Evolutionary conservation across 148 eudicot species (phyloP), one percentile per base, ranked within the genome.

Genomic region (Euryodendron excelsum): DNA sequence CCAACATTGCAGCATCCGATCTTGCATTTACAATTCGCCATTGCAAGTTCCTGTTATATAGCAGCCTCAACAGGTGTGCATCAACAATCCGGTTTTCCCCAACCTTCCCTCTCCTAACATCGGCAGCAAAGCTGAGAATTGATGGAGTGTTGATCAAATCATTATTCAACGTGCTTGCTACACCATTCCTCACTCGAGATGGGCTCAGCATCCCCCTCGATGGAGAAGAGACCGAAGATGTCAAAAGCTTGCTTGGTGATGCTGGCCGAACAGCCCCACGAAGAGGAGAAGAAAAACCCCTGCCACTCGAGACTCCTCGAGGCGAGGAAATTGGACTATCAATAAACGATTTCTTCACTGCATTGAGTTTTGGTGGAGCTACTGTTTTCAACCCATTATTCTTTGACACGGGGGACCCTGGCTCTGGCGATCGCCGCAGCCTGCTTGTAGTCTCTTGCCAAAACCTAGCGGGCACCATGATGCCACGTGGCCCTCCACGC

Each of bases 11-110:
- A 78, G 85, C 80, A 72, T 88, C 91, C 3, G 85, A 84, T 84
- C 86, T 89, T 12, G 94, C 96, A 87, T 92, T 94, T 23, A 83
- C 89, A 85, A 87, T 90, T 61, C 94, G 84, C 98, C 98, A 94
- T 79, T 94, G 98, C 85, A 94, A 80, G 20, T 87, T 87, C 76
- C 92, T 85, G 77, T 91, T 91, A 81, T 91, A 78, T 31, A 91
- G 64, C 70, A 94, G 72, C 78, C 91, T 85, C 65, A 94, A 81
- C 36, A 84, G 80, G 80, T 91, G 96, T 21, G 91, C 94, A 88
- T 91, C n/a, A n/a, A n/a, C n/a, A n/a, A n/a, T n/a, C n/a, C n/a
- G n/a, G n/a, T n/a, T n/a, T n/a, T n/a, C 94, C 21, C 93, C 92
- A 59, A 89, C 79, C 84, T 88, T 91, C 67, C 79, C 93, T 72